Evolutionary conservation across 441 rosid genomes (phyloP), one percentile per base, ranked within the genome.

Genomic region (Melastoma candidum): DNA sequence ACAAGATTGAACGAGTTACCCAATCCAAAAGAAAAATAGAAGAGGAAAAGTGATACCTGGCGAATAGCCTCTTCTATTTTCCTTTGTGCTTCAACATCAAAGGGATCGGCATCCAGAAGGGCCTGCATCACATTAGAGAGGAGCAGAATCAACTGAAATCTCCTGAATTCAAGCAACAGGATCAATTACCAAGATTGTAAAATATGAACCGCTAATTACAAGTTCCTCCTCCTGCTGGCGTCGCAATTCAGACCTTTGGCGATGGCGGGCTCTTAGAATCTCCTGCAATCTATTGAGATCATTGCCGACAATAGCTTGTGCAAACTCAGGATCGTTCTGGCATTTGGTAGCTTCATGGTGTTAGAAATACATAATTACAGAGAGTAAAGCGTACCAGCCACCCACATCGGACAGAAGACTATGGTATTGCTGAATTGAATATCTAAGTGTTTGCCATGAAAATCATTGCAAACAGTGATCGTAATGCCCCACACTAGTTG

Each of bases 11-110:
- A 11, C 14, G 11, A 3, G 13, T 22, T 8, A 36, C 25, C 9
- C 2, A 17, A 0, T 0, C 46, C 26, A 9, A 11, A 56, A 11
- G 47, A 13, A 29, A 26, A 32, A 46, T 24, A 51, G 32, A 14
- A 47, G 56, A 48, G n/a, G 24, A 54, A 57, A 63, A 39, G 48
- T 69, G 71, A 51, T 53, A 85, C 98, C 95, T 88, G 98, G 9
- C 79, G 87, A 71, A 92, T 92, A 65, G 95, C 90, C 66, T 90
- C 98, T 81, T 92, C 98, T 46, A 92, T 92, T 78, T 88, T 92
- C 82, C 67, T 88, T 61, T 92, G 98, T 58, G 98, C 90, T 68
- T 92, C 98, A 61, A 88, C 86, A 58, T 88, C 97, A 74, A 92
- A 88, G 61, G 98, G 98, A 79, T 92, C 98, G 13, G 98, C 98